phyloP scores from a whole-genome alignment of 257 asterid genomes.

The Eucommia ulmoides region DNA sequence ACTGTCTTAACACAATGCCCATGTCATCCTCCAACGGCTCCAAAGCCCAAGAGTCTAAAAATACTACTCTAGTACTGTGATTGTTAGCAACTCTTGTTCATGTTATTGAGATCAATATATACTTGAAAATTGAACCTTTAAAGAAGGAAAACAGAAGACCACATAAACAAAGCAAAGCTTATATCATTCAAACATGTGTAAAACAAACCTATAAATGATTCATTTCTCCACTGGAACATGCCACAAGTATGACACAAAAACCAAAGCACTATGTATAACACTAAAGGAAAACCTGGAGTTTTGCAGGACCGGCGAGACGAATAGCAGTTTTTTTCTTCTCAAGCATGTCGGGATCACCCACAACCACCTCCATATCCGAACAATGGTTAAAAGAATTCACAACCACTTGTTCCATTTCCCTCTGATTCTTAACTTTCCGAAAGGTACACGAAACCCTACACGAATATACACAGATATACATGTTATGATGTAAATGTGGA shows the following conservation, averaged over 20 bases:
- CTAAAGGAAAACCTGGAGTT: conserved; percentile 50
- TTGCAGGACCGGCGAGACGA: conserved; percentile 45
- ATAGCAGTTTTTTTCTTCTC: conserved; percentile 47
- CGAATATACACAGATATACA: background rate
- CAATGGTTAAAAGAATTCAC: conserved; percentile 9
- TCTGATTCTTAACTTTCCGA: conserved; percentile 13
- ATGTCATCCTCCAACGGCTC: too few species aligned
- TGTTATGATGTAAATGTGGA: background rate
- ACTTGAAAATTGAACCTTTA: background rate
- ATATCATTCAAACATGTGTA: background rate
- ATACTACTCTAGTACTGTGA: too few species aligned
- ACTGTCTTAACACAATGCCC: too few species aligned
- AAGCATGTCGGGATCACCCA: conserved; percentile 38
- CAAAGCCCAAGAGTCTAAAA: too few species aligned
- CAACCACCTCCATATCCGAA: conserved; percentile 45
- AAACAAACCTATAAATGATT: background rate
- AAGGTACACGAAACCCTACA: conserved; percentile 21
- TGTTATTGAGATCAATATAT: background rate
- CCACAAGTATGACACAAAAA: background rate
- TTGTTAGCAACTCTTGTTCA: too few species aligned
- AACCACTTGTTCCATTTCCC: conserved; percentile 47
- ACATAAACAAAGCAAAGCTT: background rate
- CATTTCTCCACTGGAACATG: background rate
- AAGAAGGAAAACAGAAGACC: background rate
- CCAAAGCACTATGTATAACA: background rate